These are phyloP conservation scores for Takashimella koratensis DNA, from an alignment of 1,284 basidiomycete species.

Conservation along the genomic window DNA sequence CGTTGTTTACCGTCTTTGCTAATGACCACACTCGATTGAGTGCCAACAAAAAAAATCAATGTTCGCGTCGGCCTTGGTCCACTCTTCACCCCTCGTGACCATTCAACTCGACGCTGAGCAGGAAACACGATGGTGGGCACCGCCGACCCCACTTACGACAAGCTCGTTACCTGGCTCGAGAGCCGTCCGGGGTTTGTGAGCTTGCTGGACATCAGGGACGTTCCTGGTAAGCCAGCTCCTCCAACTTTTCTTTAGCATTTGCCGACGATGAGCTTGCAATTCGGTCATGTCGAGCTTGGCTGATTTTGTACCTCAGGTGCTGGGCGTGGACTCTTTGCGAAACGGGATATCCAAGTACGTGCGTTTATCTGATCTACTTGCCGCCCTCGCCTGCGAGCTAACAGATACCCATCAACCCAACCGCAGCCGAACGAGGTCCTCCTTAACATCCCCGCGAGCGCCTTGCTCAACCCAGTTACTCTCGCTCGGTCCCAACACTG, in stretches of 20 bases:
- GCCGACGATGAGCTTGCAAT: background rate
- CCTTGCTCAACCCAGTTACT: conserved; percentile 67
- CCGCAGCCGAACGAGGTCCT: conserved; percentile 57
- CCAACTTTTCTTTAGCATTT: background rate
- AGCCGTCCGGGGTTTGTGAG: background rate
- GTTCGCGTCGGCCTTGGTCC: too few species aligned
- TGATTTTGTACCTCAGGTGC: too few species aligned
- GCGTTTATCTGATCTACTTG: background rate
- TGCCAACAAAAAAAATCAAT: too few species aligned
- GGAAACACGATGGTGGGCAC: too few species aligned
- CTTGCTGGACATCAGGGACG: background rate
- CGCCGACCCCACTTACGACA: background rate
- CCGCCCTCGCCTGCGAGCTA: background rate
- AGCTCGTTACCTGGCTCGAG: background rate
- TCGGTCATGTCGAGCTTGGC: too few species aligned
- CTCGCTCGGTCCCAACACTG: conserved; percentile 42
- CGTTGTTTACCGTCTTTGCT: too few species aligned
- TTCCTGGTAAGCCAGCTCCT: background rate
- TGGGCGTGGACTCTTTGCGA: conserved; percentile 20
- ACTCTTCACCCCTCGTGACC: too few species aligned
- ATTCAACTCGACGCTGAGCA: too few species aligned
- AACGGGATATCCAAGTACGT: conserved; percentile 11
- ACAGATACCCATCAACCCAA: background rate
- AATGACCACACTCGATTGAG: too few species aligned
- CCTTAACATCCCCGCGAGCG: conserved; percentile 64